Conservation (phyloP, 2,329 filamentous ascomycete species). For the Exophiala oligosperma region DNA sequence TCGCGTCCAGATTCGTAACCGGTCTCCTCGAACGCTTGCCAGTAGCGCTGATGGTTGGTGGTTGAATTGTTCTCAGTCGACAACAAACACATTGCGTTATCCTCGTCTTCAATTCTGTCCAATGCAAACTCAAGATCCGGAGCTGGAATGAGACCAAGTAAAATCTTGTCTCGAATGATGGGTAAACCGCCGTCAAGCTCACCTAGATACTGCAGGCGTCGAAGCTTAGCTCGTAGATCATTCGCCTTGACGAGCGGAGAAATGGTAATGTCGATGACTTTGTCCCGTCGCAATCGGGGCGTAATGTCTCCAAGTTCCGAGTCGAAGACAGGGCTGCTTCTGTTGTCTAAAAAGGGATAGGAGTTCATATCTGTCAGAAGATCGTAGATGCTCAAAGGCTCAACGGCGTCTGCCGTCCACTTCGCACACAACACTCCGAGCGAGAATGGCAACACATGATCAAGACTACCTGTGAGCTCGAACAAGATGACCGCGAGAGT, state of each 20-base stretch:
- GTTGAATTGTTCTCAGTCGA: conserved; percentile 55
- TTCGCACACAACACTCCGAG: conserved; percentile 91
- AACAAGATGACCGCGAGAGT: conserved; percentile 94
- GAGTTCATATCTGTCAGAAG: conserved; percentile 95
- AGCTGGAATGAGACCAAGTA: conserved; percentile 89
- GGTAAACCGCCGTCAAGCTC: conserved; percentile 91
- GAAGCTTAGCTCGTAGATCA: conserved; percentile 76
- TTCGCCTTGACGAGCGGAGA: conserved; percentile 77
- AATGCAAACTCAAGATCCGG: conserved; percentile 92
- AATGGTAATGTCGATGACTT: conserved; percentile 83
- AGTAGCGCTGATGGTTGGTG: conserved; percentile 35
- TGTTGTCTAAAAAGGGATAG: conserved; percentile 97
- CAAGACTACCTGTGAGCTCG: conserved; percentile 89
- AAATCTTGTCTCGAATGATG: conserved; percentile 73
- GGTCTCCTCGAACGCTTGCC: conserved; percentile 21
- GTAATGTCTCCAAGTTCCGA: conserved; percentile 86
- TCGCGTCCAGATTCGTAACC: conserved; percentile 57
- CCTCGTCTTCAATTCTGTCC: conserved; percentile 73
- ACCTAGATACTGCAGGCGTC: conserved; percentile 77
- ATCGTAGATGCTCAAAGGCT: conserved; percentile 89
- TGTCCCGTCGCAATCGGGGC: conserved; percentile 69
- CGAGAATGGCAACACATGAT: conserved; percentile 94
- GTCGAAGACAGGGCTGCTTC: conserved; percentile 87
- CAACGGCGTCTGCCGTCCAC: conserved; percentile 94
- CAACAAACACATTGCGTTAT: conserved; percentile 76